phyloP scores from a whole-genome alignment of 2,329 filamentous ascomycete genomes.

The Fusarium pseudoanthophilum region DNA sequence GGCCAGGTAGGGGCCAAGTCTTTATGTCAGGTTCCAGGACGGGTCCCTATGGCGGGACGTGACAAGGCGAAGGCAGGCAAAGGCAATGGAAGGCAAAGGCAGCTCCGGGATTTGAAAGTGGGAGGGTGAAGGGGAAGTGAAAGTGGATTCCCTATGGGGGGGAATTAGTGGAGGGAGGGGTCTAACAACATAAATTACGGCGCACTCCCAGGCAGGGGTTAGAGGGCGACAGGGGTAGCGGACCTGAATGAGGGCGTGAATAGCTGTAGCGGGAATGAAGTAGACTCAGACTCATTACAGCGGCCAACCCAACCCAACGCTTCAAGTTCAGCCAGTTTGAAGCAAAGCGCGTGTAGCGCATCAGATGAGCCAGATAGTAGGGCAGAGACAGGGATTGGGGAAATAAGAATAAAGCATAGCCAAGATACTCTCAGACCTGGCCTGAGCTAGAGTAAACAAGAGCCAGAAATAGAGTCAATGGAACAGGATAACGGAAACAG shows the following conservation, averaged over 20 bases:
- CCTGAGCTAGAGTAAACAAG: conserved; percentile 5
- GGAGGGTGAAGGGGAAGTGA: conserved; percentile 37
- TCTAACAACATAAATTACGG: conserved; percentile 10
- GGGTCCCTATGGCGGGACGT: conserved; percentile 46
- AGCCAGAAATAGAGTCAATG: conserved; percentile 38
- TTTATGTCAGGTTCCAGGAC: conserved; percentile 47
- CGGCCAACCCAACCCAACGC: conserved; percentile 37
- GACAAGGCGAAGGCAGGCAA: conserved; percentile 36
- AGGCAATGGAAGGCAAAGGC: background rate
- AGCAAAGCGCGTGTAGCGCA: conserved; percentile 19
- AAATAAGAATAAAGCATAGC: conserved; percentile 22
- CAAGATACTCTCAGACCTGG: conserved; percentile 22
- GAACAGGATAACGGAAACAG: conserved; percentile 20
- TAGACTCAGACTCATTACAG: conserved; percentile 28
- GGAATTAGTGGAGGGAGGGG: conserved; percentile 17
- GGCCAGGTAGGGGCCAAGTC: conserved; percentile 46
- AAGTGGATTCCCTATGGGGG: conserved; percentile 33
- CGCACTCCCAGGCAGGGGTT: conserved; percentile 34
- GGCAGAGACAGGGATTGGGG: conserved; percentile 22
- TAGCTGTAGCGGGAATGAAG: conserved; percentile 27
- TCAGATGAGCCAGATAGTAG: conserved; percentile 1
- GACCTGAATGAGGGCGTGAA: conserved; percentile 28
- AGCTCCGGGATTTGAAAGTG: conserved; percentile 34
- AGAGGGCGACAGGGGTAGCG: conserved; percentile 20
- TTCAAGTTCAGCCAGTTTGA: conserved; percentile 21